Base-by-base conservation (phyloP, 2,329 filamentous ascomycete genomes). In the Arthroderma sp. region DNA sequence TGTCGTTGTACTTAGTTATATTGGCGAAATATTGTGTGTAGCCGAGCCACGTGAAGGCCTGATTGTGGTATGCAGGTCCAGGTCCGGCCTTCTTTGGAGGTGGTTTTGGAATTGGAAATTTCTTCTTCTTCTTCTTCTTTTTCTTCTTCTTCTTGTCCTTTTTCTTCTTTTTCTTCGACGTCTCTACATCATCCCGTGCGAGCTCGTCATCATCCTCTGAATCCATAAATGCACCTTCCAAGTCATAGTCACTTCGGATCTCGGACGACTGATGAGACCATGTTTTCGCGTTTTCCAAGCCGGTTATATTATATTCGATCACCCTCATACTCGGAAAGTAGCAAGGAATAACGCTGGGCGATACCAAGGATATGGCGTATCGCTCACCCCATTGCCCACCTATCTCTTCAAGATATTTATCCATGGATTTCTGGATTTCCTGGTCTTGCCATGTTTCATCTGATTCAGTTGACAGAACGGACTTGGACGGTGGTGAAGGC, bases 21-120 rank as follows among this genome's bases (percentile, higher is more conserved):
- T 98, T 98, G 49, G 89, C 87, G 62, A 79, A 95, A 63, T 93
- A 95, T 57, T 98, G 91, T 3, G 79, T 86, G 62, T 86, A 95
- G 4, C 85, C 79, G 3, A 82, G 72, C 50, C 88, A 70, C 0
- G 86, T 84, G 33, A 96, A 70, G 0, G 85, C 70, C 59, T 98
- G 91, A 5, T 83, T 79, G 15, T 81, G 86, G 64, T 98, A 96
- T 5, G 86, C 91, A 0, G 91, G 91, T 0, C 91, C 91, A 0
- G 89, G 89, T 4, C 78, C 77, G 5, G 82, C 66, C 1, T 75
- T 74, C 54, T 82, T 79, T 0, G 84, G 77, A 2, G 91, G 91
- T 1, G 80, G 77, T 0, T 77, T 64, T 0, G 91, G 91, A 8
- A 85, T 62, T 38, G 71, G 65, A 40, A 86, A 71, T 38, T 78